phyloP scores from a whole-genome alignment of 23 red algal genomes.

The Gracilaria caudata region DNA sequence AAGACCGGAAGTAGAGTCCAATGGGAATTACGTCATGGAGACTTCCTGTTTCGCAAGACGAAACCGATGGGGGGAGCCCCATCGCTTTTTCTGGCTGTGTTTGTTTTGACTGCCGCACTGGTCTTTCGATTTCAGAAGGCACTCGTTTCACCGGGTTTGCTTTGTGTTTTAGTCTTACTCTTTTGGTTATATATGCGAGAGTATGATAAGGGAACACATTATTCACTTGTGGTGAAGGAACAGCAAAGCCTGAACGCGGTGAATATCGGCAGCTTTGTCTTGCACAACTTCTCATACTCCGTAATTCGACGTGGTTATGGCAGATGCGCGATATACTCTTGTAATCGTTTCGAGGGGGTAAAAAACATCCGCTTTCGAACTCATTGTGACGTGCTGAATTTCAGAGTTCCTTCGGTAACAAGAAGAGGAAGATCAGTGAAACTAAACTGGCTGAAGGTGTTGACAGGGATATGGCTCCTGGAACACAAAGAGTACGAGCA shows the following conservation, averaged over 20 bases:
- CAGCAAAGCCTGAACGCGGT: neutral
- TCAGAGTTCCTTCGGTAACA: slow-evolving; percentile 10
- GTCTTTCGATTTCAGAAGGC: neutral
- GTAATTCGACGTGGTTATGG: neutral
- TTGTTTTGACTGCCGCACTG: neutral
- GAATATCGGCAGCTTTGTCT: neutral
- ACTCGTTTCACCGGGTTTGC: neutral
- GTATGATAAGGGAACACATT: neutral
- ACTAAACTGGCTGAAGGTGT: slow-evolving; percentile 28
- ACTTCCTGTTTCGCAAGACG: slow-evolving; percentile 10
- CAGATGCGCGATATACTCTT: slow-evolving; percentile 11
- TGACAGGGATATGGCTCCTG: slow-evolving; percentile 14
- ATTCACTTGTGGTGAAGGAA: slow-evolving; percentile 9
- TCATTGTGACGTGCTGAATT: slow-evolving; percentile 21
- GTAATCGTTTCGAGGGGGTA: slow-evolving; percentile 19
- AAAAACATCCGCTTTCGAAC: slow-evolving; percentile 23
- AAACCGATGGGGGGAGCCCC: neutral
- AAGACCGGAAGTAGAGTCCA: neutral
- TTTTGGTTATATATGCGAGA: neutral
- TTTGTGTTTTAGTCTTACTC: neutral
- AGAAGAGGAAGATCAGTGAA: slow-evolving; percentile 13
- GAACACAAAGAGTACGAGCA: slow-evolving; percentile 4
- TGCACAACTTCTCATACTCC: slow-evolving; percentile 29
- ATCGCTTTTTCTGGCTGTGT: neutral
- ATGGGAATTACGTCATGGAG: neutral